These are phyloP conservation scores for Hirsutella thompsonii DNA, from an alignment of 2,329 filamentous ascomycete genomes.

Conservation along the genomic window DNA sequence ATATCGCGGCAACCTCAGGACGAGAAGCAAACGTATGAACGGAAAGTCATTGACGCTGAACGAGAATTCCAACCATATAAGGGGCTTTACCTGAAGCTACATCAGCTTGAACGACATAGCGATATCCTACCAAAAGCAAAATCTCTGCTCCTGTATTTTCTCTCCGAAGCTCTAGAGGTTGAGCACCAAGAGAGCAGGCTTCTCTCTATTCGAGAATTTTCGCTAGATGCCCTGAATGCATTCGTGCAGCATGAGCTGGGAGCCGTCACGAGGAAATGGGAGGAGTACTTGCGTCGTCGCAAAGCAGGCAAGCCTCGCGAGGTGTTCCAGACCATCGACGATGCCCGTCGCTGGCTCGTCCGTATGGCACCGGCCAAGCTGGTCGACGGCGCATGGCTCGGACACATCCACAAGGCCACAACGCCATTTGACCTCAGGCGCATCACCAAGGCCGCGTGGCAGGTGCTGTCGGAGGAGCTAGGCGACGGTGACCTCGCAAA, in stretches of 20 bases:
- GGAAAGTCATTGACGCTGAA: background rate
- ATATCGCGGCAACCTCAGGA: background rate
- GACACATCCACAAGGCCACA: conserved; percentile 25
- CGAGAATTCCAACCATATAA: conserved; percentile 3
- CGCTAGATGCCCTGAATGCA: background rate
- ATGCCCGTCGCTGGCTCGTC: conserved; percentile 3
- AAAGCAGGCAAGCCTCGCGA: conserved; percentile 1
- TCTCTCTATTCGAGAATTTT: conserved; percentile 3
- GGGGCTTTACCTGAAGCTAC: conserved; percentile 8
- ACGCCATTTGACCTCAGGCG: conserved; percentile 24
- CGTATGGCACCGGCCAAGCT: conserved; percentile 10
- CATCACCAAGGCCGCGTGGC: conserved; percentile 26
- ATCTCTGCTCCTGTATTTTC: conserved; percentile 5
- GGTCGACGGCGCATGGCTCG: conserved; percentile 35
- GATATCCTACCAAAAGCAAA: conserved; percentile 5
- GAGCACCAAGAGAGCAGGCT: conserved; percentile 1
- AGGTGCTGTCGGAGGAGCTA: conserved; percentile 35
- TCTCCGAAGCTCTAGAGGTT: conserved; percentile 3
- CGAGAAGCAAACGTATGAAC: background rate
- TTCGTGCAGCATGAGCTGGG: conserved; percentile 4
- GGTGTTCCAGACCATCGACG: conserved; percentile 3
- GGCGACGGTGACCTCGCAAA: conserved; percentile 32
- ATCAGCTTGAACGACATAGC: conserved; percentile 6
- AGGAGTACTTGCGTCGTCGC: conserved; percentile 4
- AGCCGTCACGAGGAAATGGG: conserved; percentile 1